Conservation (phyloP, 1,284 basidiomycete species). For the Cystobasidium slooffiae region DNA sequence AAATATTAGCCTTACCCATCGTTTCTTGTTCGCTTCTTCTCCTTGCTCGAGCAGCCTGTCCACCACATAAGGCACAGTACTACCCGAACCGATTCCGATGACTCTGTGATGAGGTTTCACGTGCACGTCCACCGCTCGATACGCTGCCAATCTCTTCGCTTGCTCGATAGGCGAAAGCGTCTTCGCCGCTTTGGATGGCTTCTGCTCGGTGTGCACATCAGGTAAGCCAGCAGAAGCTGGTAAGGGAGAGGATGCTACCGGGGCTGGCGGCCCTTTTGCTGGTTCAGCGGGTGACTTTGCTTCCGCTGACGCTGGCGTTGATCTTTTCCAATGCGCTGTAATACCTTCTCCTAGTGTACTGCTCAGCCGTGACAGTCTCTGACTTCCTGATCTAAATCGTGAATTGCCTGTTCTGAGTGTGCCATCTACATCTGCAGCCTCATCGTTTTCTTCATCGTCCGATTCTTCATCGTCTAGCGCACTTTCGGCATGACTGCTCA, state of each 20-base stretch:
- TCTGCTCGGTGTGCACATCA: slow-evolving; percentile 1
- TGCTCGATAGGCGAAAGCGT: slow-evolving; percentile 52
- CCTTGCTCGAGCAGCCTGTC: slow-evolving; percentile 92
- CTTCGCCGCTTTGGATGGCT: not conserved
- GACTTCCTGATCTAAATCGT: slow-evolving; percentile 16
- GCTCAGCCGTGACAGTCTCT: slow-evolving; percentile 19
- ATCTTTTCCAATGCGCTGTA: slow-evolving; percentile 26
- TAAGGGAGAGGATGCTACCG: not conserved
- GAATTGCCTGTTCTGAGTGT: slow-evolving; percentile 1
- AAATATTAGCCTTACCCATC: slow-evolving; percentile 65
- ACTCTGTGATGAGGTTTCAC: slow-evolving; percentile 82
- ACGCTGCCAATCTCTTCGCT: slow-evolving; percentile 89
- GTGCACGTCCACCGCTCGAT: slow-evolving; percentile 90
- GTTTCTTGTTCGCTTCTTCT: slow-evolving; percentile 69
- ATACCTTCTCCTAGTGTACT: slow-evolving; percentile 27
- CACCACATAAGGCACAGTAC: slow-evolving; percentile 96
- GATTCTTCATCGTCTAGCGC: slow-evolving; percentile 16
- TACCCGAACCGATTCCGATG: slow-evolving; percentile 86
- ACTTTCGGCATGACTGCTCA: slow-evolving; percentile 14
- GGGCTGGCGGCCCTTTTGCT: not conserved
- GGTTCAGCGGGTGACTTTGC: not conserved
- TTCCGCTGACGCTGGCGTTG: not conserved
- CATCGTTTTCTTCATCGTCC: slow-evolving; percentile 8
- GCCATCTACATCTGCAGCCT: not conserved
- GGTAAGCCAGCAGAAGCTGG: slow-evolving; percentile 16